Base-by-base conservation (phyloP, 345 rosid genomes). In the Eucalyptus globulus region DNA sequence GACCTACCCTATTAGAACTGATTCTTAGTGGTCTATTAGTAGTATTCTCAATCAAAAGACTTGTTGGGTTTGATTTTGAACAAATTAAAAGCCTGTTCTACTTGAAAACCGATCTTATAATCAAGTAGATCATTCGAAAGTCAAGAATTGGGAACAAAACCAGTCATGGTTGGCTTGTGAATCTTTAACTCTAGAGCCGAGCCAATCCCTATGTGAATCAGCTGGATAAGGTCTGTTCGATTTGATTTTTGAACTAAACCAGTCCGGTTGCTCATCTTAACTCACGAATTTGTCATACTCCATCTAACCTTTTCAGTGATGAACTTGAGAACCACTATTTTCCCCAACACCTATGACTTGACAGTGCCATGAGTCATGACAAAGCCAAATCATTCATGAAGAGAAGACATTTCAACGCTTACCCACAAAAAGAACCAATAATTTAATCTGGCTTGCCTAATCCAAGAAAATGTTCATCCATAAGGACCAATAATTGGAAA, bases 201-300 rank as follows among this genome's bases (percentile, higher is more conserved):
- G 7, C 12, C 13, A 17, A 9, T 17, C 26, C 80, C 12, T 9
- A 9, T 17, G 44, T 2, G 81, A 69, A 34, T 17, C 44, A 17
- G 2, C 26, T 67, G 1, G 80, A 67, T 15, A 67, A 14, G 7
- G 2, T 67, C 2, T 8, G 0, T 67, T n/a, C 40, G 11, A n/a
- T 67, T 67, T 3, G 40, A 31, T 14, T 67, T 67, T 67, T 67
- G 34, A 8, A 19, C 40, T 16, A 34, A 17, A 17, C 7, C 6
- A 11, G 26, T 34, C 6, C 4, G 11, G 22, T 34, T 34, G 24
- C 22, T 34, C 1, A 69, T 1, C 81, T 17, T 11, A 67, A 69
- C 13, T 37, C 44, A 69, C 13, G 0, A 69, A 34, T 12, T 62
- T 69, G 44, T 9, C 44, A 5, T 17, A 16, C 0, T 69, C 9